Evolutionary conservation across 176 grass and related monocot genomes (phyloP), one percentile per base, ranked within the genome.

Genomic region (Saccharum officinarum): DNA sequence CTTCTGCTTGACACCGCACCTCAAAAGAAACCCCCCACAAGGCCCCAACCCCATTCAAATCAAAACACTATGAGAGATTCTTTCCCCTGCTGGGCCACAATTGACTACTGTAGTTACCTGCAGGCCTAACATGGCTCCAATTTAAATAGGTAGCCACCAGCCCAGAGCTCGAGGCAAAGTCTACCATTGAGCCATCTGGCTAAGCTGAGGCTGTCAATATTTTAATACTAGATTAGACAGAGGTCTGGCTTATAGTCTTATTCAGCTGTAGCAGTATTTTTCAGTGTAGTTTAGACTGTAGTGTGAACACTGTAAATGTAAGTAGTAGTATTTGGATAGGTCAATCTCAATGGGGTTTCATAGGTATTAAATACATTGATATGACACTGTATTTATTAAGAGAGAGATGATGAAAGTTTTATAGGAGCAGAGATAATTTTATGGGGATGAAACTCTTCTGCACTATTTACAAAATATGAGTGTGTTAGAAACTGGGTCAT

Each of bases 101-200:
- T 85, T 82, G 83, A 82, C 87, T 63, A 62, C 59, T 62, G 59
- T 62, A 40, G 50, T 71, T 75, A 69, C 49, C 26, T 75, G 78
- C 78, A 71, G 33, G 23, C 78, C 83, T 78, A 86, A 86, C 88
- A 64, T 86, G 88, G 66, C 45, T 76, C 73, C 73, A 82, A 71
- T 73, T 78, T 90, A 78, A 78, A n/a, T 82, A 86, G 78, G 68
- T 54, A 36, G 36, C 67, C 68, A 66, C 40, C 33, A 34, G 83
- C 34, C 75, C 94, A 80, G 20, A 88, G 85, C 76, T 87, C 94
- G 33, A 94, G 47, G 69, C 77, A 49, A 50, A 69, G 67, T 83
- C 78, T 78, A 82, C 80, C 31, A 46, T 39, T 20, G 36, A 93
- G 86, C 78, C 92, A 91, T 88, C 67, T 80, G 83, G 71, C 72